Conservation (phyloP, 2,329 filamentous ascomycete genomes). For the Trichoderma sp. region DNA sequence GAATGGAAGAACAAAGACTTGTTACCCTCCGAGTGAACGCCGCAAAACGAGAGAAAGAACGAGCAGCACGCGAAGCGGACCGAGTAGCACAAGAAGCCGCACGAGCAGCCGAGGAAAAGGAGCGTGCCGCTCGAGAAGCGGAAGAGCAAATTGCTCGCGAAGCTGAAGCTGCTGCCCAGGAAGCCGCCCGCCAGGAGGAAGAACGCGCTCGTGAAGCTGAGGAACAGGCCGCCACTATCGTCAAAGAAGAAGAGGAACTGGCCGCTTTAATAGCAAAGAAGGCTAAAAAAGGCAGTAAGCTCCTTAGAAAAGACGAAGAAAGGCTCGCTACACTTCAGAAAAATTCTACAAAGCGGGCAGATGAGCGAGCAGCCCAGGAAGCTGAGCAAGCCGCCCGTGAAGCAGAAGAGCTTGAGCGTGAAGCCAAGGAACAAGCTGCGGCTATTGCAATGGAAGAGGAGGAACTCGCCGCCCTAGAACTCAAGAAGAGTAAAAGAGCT, state of each 20-base stretch:
- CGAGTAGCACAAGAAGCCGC: conserved; percentile 22
- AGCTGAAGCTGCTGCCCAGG: conserved; percentile 20
- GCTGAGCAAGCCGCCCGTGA: conserved; percentile 24
- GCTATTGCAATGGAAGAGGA: conserved; percentile 36
- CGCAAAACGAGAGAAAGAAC: conserved; percentile 12
- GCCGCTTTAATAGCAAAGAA: conserved; percentile 37
- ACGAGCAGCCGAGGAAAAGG: conserved; percentile 19
- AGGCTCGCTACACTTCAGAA: not conserved
- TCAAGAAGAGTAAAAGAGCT: conserved; percentile 25
- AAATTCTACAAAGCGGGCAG: conserved; percentile 10
- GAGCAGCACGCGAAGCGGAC: not conserved
- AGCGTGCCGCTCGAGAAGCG: conserved; percentile 11
- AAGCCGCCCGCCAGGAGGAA: conserved; percentile 21
- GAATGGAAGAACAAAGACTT: conserved; percentile 20
- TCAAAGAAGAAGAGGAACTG: conserved; percentile 41
- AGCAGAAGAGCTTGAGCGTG: conserved; percentile 21
- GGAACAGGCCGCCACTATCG: conserved; percentile 20
- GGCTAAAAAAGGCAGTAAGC: conserved; percentile 22
- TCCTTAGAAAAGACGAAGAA: conserved; percentile 21
- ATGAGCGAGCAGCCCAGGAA: conserved; percentile 25
- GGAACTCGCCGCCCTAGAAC: conserved; percentile 40
- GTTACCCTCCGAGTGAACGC: conserved; percentile 2
- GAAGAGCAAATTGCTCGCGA: conserved; percentile 21
- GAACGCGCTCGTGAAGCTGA: conserved; percentile 22
- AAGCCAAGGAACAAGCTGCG: conserved; percentile 22